phyloP scores from a whole-genome alignment of 2,329 filamentous ascomycete genomes.

The Nothomitra cinnamomea region DNA sequence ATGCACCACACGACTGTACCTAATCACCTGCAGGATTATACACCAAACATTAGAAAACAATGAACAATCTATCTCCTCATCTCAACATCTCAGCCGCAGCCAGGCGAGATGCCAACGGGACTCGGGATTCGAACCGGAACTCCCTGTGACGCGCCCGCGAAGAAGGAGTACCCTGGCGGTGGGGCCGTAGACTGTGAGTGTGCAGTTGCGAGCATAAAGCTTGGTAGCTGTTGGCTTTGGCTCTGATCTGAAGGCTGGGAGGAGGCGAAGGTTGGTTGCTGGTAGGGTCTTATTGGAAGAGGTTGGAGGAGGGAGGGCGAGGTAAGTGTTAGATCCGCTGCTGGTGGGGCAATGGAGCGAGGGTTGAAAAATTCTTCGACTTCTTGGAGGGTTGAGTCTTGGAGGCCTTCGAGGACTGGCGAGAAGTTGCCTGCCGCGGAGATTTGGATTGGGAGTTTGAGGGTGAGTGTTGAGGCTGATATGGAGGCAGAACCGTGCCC shows the following conservation, averaged over 20 bases:
- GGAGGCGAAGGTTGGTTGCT: too few relatives aligned
- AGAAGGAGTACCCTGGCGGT: conserved; percentile 3
- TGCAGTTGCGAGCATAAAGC: not conserved
- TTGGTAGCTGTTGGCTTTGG: not conserved
- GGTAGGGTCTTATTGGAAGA: not conserved
- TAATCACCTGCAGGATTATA: too few relatives aligned
- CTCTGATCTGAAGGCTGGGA: not conserved
- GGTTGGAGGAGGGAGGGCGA: not conserved
- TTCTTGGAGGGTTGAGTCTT: not conserved
- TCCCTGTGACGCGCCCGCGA: not conserved
- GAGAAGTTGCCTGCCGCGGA: not conserved
- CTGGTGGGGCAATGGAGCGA: not conserved
- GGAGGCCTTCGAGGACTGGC: not conserved
- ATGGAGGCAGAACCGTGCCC: conserved; percentile 26
- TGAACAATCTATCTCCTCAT: too few relatives aligned
- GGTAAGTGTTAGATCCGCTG: not conserved
- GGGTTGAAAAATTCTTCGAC: not conserved
- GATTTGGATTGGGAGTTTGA: conserved; percentile 5
- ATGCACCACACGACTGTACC: too few relatives aligned
- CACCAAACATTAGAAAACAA: too few relatives aligned
- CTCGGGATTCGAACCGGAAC: conserved; percentile 2
- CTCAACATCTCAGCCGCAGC: not conserved
- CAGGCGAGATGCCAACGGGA: not conserved
- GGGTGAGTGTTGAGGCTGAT: not conserved
- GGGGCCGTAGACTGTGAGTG: not conserved